phyloP scores from a whole-genome alignment of 306 rosid species.

The Gynostemma pentaphyllum region DNA sequence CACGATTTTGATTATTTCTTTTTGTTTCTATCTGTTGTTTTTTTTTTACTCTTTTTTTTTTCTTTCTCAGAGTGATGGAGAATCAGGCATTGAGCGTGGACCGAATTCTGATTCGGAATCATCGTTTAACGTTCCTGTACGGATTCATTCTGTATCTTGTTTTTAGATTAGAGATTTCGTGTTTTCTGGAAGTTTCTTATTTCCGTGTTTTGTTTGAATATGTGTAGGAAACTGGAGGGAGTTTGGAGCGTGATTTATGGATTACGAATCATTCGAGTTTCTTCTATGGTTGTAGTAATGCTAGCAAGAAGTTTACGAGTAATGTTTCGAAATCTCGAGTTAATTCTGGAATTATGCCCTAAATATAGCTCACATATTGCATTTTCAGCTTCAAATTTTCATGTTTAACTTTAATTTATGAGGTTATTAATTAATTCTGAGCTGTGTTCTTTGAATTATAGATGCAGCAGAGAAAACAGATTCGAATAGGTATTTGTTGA shows the following conservation, averaged over 20 bases:
- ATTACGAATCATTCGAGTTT: constrained; percentile 26
- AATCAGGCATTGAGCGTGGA: constrained; percentile 10
- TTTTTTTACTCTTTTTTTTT: neutral
- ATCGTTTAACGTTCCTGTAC: constrained; percentile 28
- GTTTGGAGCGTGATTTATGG: constrained; percentile 54
- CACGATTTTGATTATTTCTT: neutral
- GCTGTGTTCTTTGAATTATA: constrained; percentile 18
- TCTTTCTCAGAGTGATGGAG: constrained; percentile 15
- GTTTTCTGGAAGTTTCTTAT: constrained; percentile 2
- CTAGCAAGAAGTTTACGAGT: constrained; percentile 46
- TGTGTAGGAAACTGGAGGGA: constrained; percentile 32
- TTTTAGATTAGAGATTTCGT: neutral
- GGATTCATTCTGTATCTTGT: neutral
- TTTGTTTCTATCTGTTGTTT: neutral
- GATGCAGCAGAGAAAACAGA: constrained; percentile 57
- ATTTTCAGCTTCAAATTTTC: neutral
- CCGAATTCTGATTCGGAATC: constrained; percentile 14
- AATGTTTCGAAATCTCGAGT: neutral
- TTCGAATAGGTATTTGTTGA: constrained; percentile 54
- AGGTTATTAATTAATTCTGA: neutral
- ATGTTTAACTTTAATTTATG: neutral
- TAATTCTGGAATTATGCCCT: neutral
- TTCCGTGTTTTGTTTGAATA: neutral
- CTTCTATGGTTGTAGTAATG: constrained; percentile 53
- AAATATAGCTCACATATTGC: neutral